Evolutionary conservation across 2,329 filamentous ascomycete genomes (phyloP).

Genomic region (Penicillium palitans): DNA sequence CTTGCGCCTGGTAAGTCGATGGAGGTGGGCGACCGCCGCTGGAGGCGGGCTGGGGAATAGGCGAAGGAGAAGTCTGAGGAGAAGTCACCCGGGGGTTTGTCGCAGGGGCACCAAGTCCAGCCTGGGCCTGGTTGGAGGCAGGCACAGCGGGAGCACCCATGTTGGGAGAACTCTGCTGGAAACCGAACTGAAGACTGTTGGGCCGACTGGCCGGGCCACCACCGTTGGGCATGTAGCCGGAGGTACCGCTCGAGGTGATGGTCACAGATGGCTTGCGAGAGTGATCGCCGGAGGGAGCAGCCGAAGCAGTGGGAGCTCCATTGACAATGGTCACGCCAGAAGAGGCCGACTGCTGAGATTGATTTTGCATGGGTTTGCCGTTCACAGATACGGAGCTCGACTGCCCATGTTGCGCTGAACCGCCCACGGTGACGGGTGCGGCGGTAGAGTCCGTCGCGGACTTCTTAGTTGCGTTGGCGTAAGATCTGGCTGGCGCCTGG

Average conservation of each 20-base stretch:
- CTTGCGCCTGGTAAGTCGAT: constrained; percentile 68
- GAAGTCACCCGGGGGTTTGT: constrained; percentile 74
- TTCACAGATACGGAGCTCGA: constrained; percentile 75
- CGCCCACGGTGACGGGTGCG: constrained; percentile 56
- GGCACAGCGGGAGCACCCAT: constrained; percentile 60
- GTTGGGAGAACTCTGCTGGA: constrained; percentile 63
- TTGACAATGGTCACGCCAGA: constrained; percentile 63
- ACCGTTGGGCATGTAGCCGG: constrained; percentile 74
- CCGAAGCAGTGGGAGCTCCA: constrained; percentile 54
- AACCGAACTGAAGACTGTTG: constrained; percentile 76
- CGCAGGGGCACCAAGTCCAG: constrained; percentile 49
- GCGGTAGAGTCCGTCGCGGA: constrained; percentile 54
- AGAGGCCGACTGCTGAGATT: constrained; percentile 23
- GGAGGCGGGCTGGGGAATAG: constrained; percentile 83
- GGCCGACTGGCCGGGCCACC: constrained; percentile 63
- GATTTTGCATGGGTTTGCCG: constrained; percentile 66
- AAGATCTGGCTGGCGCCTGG: constrained; percentile 53
- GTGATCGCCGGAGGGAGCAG: constrained; percentile 61
- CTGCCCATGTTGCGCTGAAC: constrained; percentile 56
- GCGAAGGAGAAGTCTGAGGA: constrained; percentile 84
- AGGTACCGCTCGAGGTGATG: constrained; percentile 80
- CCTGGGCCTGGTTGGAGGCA: constrained; percentile 42
- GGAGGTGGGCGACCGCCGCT: constrained; percentile 85
- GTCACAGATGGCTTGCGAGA: constrained; percentile 85
- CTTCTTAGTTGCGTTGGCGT: constrained; percentile 64